Percentiles rank a stretch among this genome's conserved stretches.
Conservation (phyloP, 768 basidiomycete genomes). For the Trametes punicea region DNA sequence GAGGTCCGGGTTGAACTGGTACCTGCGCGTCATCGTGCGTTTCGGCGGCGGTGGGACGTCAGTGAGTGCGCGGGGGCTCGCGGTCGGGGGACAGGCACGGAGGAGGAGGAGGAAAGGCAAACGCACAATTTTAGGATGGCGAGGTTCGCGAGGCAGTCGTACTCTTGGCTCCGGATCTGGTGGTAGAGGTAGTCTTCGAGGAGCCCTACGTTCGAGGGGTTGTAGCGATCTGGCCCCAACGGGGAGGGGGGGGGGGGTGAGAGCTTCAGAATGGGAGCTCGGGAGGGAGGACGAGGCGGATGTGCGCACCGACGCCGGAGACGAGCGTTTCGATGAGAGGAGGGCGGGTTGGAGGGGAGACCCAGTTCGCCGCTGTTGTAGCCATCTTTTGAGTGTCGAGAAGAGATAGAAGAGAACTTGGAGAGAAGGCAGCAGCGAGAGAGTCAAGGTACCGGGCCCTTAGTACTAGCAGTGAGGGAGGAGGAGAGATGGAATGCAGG, state of each 20-base stretch:
- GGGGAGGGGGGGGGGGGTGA: no score
- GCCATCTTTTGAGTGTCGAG: conserved; percentile 37
- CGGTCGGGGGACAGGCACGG: neutral
- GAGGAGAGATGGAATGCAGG: neutral
- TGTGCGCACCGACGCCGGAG: conserved; percentile 75
- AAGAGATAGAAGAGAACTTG: neutral
- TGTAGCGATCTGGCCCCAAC: conserved; percentile 91
- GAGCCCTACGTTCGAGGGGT: conserved; percentile 88
- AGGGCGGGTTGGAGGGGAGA: conserved; percentile 72
- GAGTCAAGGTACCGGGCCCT: neutral
- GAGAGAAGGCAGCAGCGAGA: neutral
- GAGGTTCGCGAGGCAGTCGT: conserved; percentile 92
- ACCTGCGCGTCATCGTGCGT: conserved; percentile 42
- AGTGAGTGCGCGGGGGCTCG: neutral
- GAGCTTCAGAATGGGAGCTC: neutral
- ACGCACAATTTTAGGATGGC: conserved; percentile 89
- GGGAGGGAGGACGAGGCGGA: no score
- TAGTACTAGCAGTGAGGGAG: neutral
- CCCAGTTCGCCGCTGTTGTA: conserved; percentile 56
- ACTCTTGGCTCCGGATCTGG: conserved; percentile 87
- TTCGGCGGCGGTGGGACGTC: neutral
- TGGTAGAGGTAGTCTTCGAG: conserved; percentile 97
- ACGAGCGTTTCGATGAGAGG: conserved; percentile 89
- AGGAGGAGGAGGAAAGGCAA: neutral
- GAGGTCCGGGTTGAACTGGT: conserved; percentile 94